Conservation (phyloP, 306 rosid genomes). For the Vigna radiata region DNA sequence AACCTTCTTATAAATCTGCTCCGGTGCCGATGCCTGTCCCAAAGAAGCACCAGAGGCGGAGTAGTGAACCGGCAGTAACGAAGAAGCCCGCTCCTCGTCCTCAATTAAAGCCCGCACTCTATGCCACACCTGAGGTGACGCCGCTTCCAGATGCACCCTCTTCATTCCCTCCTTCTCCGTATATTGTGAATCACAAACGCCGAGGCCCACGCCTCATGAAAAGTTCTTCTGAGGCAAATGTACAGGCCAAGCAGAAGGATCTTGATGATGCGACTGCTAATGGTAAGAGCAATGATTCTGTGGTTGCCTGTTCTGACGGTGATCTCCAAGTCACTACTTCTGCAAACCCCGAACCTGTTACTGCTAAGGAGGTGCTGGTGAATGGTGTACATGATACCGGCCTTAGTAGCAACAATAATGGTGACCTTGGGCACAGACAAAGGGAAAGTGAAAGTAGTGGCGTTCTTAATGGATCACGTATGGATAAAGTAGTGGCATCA, state of each 20-base stretch:
- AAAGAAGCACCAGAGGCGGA: slow-evolving; percentile 63
- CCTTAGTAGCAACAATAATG: slow-evolving; percentile 40
- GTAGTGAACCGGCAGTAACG: slow-evolving; percentile 42
- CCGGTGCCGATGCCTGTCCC: slow-evolving; percentile 61
- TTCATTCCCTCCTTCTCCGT: slow-evolving; percentile 87
- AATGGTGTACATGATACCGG: slow-evolving; percentile 48
- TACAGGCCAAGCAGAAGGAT: slow-evolving; percentile 45
- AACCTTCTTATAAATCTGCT: slow-evolving; percentile 66
- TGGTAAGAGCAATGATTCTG: slow-evolving; percentile 44
- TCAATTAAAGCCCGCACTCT: slow-evolving; percentile 83
- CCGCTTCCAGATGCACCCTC: slow-evolving; percentile 91
- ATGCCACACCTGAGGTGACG: slow-evolving; percentile 86
- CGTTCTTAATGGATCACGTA: slow-evolving; percentile 43
- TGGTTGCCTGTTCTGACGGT: slow-evolving; percentile 52
- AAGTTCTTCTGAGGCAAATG: slow-evolving; percentile 78
- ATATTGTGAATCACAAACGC: slow-evolving; percentile 90
- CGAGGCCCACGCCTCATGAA: slow-evolving; percentile 92
- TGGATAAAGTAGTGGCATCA: slow-evolving; percentile 44
- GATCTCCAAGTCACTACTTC: slow-evolving; percentile 47
- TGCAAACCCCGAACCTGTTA: slow-evolving; percentile 42
- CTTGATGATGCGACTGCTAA: slow-evolving; percentile 44
- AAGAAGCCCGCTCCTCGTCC: slow-evolving; percentile 67
- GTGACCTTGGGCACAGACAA: slow-evolving; percentile 43
- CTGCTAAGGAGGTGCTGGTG: slow-evolving; percentile 45
- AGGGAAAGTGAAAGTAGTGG: slow-evolving; percentile 49